Conservation (phyloP, 2,329 filamentous ascomycete species). For the Trematosphaeria pertusa region DNA sequence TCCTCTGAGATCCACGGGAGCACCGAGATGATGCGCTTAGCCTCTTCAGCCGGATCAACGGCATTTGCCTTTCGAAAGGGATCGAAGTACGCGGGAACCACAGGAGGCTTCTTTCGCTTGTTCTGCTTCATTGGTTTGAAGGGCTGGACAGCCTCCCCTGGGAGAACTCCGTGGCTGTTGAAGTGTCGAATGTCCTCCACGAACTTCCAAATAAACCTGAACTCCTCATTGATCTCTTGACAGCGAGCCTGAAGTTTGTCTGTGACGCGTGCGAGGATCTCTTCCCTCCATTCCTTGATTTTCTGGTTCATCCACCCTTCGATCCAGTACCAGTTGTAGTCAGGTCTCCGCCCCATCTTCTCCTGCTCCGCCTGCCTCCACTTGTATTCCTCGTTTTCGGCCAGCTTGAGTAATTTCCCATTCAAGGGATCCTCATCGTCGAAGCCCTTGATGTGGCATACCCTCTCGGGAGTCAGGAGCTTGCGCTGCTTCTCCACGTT, state of each 20-base stretch:
- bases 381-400: not conserved
- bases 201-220: not conserved
- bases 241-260: not conserved
- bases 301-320: not conserved
- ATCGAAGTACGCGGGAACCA: not conserved
- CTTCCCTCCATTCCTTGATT: not conserved
- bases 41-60: not conserved
- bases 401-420: not conserved
- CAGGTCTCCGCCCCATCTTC: not conserved
- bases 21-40: not conserved
- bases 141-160: not conserved
- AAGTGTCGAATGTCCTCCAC: not conserved
- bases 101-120: not conserved
- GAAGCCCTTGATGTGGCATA: not conserved
- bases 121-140: not conserved
- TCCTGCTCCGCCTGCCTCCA: not conserved
- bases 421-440: not conserved
- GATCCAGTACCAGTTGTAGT: not conserved
- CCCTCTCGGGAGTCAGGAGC: not conserved
- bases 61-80: too few species aligned
- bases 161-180: not conserved
- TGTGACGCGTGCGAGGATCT: not conserved
- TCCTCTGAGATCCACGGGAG: conserved; percentile 1
- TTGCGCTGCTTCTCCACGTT: not conserved
- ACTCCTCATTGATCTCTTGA: not conserved